phyloP scores from a whole-genome alignment of 2,329 filamentous ascomycete genomes.

The Phyllosticta paracitricarpa region DNA sequence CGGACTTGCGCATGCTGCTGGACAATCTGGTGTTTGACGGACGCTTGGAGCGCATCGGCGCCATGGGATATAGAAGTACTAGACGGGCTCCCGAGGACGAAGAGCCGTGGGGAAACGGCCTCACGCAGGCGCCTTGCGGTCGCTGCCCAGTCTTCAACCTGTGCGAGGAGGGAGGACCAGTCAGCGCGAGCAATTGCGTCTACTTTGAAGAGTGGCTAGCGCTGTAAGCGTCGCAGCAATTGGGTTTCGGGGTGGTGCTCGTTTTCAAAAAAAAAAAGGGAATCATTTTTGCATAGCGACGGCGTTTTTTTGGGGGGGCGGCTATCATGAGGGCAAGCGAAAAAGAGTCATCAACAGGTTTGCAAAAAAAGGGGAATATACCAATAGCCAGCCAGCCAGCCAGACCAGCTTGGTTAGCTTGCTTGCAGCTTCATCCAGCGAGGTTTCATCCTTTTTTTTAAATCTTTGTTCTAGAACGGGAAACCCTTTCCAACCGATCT shows the following conservation, averaged over 20 bases:
- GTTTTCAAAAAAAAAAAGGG: neutral
- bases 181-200: slow-evolving; percentile 80
- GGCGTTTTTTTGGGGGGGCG: slow-evolving; percentile 3
- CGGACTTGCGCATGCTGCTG: slow-evolving; percentile 74
- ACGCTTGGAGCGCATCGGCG: slow-evolving; percentile 56
- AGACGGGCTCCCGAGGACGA: slow-evolving; percentile 26
- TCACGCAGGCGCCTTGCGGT: slow-evolving; percentile 84
- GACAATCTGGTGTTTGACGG: slow-evolving; percentile 86
- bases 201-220: slow-evolving; percentile 81
- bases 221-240: neutral
- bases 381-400: neutral
- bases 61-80: slow-evolving; percentile 40
- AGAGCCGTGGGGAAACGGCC: slow-evolving; percentile 52
- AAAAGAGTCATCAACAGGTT: neutral
- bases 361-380: slow-evolving; percentile 4
- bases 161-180: slow-evolving; percentile 81
- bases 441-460: neutral
- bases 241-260: neutral
- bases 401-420: neutral
- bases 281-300: slow-evolving; percentile 8
- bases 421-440: neutral
- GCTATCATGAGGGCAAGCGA: neutral
- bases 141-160: slow-evolving; percentile 87
- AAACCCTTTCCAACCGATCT: no score
- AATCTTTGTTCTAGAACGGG: neutral